Conservation (phyloP, 257 asterid genomes). For the Fraxinus anomala region DNA sequence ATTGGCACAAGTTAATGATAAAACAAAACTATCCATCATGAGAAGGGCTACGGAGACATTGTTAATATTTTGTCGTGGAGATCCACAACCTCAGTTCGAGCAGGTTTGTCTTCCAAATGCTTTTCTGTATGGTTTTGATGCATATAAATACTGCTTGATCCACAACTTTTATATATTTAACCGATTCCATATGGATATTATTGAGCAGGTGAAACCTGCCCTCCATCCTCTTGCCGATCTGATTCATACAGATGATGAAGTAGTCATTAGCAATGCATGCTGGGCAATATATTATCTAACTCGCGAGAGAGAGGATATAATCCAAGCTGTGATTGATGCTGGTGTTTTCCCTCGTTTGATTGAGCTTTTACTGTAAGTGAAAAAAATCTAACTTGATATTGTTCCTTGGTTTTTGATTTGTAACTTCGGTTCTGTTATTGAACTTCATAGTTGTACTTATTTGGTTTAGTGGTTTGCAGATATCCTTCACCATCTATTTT, state of each 20-base stretch:
- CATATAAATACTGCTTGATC: too few species aligned
- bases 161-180: too few species aligned
- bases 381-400: too few species aligned
- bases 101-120: slow-evolving; percentile 28
- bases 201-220: slow-evolving; percentile 38
- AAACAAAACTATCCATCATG: slow-evolving; percentile 45
- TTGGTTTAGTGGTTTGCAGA: too few species aligned
- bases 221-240: slow-evolving; percentile 23
- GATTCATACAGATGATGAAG: slow-evolving; percentile 29
- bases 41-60: slow-evolving; percentile 54
- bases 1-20: slow-evolving; percentile 47
- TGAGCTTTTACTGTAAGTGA: slow-evolving; percentile 27
- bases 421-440: neutral
- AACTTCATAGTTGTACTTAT: neutral
- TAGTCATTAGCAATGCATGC: slow-evolving; percentile 29
- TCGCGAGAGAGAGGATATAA: slow-evolving; percentile 28
- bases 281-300: slow-evolving; percentile 30
- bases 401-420: too few species aligned
- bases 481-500: too few species aligned
- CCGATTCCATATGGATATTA: too few species aligned
- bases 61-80: slow-evolving; percentile 47
- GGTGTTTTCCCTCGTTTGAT: slow-evolving; percentile 30
- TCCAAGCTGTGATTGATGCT: slow-evolving; percentile 29
- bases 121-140: too few species aligned
- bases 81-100: slow-evolving; percentile 50